A percentile compares a stretch with the other conserved stretches of the same genome.
Conservation (phyloP, 1,284 basidiomycete genomes). For the Heterobasidion irregulare region DNA sequence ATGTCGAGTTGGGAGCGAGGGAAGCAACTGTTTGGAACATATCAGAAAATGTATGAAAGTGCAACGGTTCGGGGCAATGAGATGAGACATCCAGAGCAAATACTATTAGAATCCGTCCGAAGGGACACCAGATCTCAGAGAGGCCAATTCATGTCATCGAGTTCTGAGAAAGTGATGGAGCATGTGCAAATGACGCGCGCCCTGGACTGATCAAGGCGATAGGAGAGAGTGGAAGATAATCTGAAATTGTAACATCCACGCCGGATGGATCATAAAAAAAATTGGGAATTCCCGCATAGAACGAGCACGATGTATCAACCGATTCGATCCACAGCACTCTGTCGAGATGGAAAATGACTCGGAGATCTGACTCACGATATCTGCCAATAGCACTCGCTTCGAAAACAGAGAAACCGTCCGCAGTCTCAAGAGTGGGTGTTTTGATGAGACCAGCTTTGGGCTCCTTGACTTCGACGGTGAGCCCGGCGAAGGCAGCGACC, state of each 20-base stretch:
- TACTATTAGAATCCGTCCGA: no score
- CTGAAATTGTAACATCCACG: no score
- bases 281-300: no score
- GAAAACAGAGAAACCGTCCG: slow-evolving; percentile 75
- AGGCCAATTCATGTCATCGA: no score
- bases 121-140: no score
- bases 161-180: no score
- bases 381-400: slow-evolving; percentile 80
- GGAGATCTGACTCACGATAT: slow-evolving; percentile 80
- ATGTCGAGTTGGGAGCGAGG: slow-evolving; percentile 58
- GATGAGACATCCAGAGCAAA: neutral
- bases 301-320: neutral
- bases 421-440: slow-evolving; percentile 76
- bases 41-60: slow-evolving; percentile 1
- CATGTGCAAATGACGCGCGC: no score
- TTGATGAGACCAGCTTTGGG: slow-evolving; percentile 63
- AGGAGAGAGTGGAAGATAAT: no score
- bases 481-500: slow-evolving; percentile 62
- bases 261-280: no score
- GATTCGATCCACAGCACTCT: neutral
- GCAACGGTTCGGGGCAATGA: neutral
- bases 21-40: slow-evolving; percentile 51
- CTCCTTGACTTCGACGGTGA: slow-evolving; percentile 54
- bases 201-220: no score
- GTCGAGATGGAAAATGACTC: neutral